phyloP scores from a whole-genome alignment of 164 flowering plant species.

The Brasenia schreberi region DNA sequence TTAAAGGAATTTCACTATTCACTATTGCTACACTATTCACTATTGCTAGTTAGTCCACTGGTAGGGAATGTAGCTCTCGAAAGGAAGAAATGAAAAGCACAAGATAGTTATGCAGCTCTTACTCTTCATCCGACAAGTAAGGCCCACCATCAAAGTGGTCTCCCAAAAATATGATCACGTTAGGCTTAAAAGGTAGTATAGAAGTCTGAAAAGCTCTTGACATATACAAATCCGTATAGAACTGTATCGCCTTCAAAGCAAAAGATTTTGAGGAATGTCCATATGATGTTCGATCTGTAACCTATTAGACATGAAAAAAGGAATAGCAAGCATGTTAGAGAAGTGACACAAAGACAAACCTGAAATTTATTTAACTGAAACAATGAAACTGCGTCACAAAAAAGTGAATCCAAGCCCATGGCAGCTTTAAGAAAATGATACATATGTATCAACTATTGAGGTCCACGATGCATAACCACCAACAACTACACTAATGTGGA shows the following conservation, averaged over 20 bases:
- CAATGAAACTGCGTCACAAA: not conserved
- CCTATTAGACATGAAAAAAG: constrained; percentile 27
- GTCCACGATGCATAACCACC: not conserved
- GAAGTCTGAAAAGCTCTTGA: constrained; percentile 66
- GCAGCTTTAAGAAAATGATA: not conserved
- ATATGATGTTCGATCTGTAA: constrained; percentile 76
- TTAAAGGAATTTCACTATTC: too few species aligned
- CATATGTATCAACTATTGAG: not conserved
- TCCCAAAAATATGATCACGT: constrained; percentile 70
- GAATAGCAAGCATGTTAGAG: not conserved
- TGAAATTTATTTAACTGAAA: not conserved
- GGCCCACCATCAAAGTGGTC: constrained; percentile 91
- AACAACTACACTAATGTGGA: too few species aligned
- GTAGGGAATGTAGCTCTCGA: too few species aligned
- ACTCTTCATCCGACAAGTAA: constrained; percentile 71
- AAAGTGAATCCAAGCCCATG: not conserved
- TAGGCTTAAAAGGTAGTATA: constrained; percentile 65
- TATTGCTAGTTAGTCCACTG: too few species aligned
- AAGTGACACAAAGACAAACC: not conserved
- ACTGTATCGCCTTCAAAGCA: constrained; percentile 53
- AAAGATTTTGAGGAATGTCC: constrained; percentile 57
- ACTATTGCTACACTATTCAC: too few species aligned
- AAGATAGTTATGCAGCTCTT: too few species aligned
- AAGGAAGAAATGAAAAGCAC: too few species aligned
- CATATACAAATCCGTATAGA: constrained; percentile 81